A percentile compares a stretch with the other conserved stretches of the same genome.
Evolutionary conservation across 1,284 basidiomycete species (phyloP).

Genomic region (Vanrija sp.): DNA sequence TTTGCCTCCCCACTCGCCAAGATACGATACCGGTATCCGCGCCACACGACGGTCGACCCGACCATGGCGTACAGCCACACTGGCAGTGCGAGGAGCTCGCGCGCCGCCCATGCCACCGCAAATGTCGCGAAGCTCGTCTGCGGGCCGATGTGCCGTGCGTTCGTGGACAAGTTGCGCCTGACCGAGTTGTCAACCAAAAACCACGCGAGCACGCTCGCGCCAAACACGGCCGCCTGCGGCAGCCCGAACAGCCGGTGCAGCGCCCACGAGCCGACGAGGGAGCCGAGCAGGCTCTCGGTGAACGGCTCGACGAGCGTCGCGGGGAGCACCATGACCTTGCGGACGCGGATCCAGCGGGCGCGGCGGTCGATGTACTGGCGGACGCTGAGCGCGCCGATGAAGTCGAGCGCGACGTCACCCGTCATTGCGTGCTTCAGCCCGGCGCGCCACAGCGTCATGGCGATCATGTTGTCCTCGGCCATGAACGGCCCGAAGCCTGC

Average conservation of each 20-base stretch:
- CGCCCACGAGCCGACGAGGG: slow-evolving; percentile 61
- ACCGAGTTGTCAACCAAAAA: slow-evolving; percentile 46
- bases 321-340: slow-evolving; percentile 81
- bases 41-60: slow-evolving; percentile 77
- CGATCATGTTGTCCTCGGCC: slow-evolving; percentile 96
- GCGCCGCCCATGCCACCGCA: slow-evolving; percentile 66
- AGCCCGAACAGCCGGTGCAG: slow-evolving; percentile 57
- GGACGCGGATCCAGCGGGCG: slow-evolving; percentile 88
- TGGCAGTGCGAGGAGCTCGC: slow-evolving; percentile 76
- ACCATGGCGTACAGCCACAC: slow-evolving; percentile 77
- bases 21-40: slow-evolving; percentile 56
- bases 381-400: slow-evolving; percentile 79
- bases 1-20: slow-evolving; percentile 34
- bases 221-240: slow-evolving; percentile 61
- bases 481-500: slow-evolving; percentile 77
- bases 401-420: slow-evolving; percentile 79
- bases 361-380: slow-evolving; percentile 76
- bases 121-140: slow-evolving; percentile 56
- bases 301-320: slow-evolving; percentile 84
- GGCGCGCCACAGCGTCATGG: slow-evolving; percentile 82
- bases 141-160: slow-evolving; percentile 66
- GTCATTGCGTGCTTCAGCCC: slow-evolving; percentile 79
- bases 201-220: slow-evolving; percentile 66
- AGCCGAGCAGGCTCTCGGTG: slow-evolving; percentile 74
- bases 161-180: slow-evolving; percentile 44